phyloP scores from a whole-genome alignment of 345 rosid species.

The Bruguiera gymnorhiza region DNA sequence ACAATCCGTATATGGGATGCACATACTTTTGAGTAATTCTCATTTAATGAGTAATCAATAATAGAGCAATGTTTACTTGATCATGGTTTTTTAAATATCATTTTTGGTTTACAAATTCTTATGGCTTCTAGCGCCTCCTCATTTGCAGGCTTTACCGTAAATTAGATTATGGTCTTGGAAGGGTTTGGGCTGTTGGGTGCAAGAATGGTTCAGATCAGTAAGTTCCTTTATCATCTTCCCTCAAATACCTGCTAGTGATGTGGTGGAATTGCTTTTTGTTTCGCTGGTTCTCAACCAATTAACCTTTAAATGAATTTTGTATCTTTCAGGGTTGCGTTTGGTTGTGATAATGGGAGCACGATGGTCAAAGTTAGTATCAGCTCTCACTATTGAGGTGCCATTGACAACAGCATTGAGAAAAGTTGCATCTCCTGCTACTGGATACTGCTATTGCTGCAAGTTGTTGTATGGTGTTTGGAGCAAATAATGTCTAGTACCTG shows the following conservation, averaged over 20 bases:
- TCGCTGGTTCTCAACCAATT: background rate
- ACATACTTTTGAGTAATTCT: conserved; percentile 16
- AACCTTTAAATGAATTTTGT: background rate
- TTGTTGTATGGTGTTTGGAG: too few species aligned
- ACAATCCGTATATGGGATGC: conserved; percentile 29
- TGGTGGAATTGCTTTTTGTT: background rate
- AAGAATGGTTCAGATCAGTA: conserved; percentile 16
- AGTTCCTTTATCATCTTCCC: conserved; percentile 3
- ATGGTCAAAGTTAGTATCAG: conserved; percentile 4
- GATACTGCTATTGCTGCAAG: too few species aligned
- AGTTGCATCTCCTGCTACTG: too few species aligned
- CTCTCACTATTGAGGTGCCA: background rate
- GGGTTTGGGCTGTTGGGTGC: conserved; percentile 31
- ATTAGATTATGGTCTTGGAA: conserved; percentile 20
- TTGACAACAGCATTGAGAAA: too few species aligned
- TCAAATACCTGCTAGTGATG: background rate
- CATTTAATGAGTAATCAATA: background rate
- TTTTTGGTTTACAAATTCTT: background rate
- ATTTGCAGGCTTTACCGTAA: conserved; percentile 17
- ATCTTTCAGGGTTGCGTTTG: conserved; percentile 17
- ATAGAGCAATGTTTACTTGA: background rate
- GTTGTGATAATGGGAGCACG: conserved; percentile 19
- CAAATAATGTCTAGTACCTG: too few species aligned
- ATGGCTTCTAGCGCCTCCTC: background rate
- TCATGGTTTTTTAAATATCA: background rate